Evolutionary conservation across 441 rosid genomes (phyloP).

Genomic region (Bocquillonia castaneifolia): DNA sequence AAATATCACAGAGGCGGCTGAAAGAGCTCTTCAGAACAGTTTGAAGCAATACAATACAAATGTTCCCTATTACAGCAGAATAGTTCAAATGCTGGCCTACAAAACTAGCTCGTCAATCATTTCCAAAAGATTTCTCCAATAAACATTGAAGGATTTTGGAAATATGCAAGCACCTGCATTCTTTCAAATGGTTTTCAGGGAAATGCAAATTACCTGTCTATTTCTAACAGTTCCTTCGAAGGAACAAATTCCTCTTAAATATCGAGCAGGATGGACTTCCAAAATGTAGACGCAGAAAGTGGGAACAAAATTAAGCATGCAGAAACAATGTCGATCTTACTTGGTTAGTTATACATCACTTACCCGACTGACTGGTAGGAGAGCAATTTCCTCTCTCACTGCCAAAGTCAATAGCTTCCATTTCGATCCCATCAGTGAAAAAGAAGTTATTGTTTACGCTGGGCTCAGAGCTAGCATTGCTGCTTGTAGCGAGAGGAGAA

Average conservation of each 20-base stretch:
- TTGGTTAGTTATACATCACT: too few relatives aligned
- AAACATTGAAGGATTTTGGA: neutral
- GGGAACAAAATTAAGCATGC: neutral
- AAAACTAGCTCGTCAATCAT: neutral
- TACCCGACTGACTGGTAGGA: slow-evolving; percentile 36
- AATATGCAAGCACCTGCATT: neutral
- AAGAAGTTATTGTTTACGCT: slow-evolving; percentile 54
- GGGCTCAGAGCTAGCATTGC: slow-evolving; percentile 68
- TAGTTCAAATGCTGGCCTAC: neutral
- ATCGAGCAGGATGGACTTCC: slow-evolving; percentile 6
- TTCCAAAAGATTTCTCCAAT: neutral
- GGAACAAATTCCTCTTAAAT: slow-evolving; percentile 26
- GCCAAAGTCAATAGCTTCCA: slow-evolving; percentile 41
- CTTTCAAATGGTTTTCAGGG: neutral
- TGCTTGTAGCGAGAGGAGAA: slow-evolving; percentile 63
- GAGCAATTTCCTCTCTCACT: slow-evolving; percentile 49
- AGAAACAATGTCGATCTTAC: neutral
- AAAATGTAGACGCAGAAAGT: neutral
- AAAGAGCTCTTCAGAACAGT: slow-evolving; percentile 24
- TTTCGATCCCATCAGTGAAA: slow-evolving; percentile 48
- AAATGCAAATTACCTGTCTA: slow-evolving; percentile 2
- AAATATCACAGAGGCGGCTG: too few relatives aligned
- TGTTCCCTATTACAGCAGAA: neutral
- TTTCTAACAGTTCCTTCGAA: slow-evolving; percentile 3
- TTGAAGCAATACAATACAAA: slow-evolving; percentile 15